Conservation (phyloP, 352 stramenopile species). For the Pythium sukuiense region DNA sequence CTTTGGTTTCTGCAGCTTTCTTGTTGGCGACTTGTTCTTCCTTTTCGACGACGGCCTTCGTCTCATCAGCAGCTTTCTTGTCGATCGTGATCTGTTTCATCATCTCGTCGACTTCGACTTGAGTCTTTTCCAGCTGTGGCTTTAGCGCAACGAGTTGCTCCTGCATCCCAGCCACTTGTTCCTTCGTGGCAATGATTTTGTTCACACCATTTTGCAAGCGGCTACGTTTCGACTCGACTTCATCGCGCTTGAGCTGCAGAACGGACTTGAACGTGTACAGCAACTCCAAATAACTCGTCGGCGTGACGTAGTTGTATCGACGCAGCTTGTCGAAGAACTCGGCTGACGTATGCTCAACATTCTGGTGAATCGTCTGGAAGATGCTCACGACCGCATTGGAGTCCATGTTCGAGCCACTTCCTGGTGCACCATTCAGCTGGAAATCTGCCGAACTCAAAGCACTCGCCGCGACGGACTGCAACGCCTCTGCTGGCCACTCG, state of each 20-base stretch:
- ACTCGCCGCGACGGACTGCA: conserved; percentile 79
- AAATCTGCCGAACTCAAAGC: conserved; percentile 65
- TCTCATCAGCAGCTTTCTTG: conserved; percentile 91
- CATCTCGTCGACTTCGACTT: conserved; percentile 92
- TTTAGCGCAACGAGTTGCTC: conserved; percentile 91
- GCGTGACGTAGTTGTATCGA: conserved; percentile 94
- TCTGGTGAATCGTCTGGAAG: conserved; percentile 90
- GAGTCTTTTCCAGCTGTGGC: conserved; percentile 89
- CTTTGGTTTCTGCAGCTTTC: conserved; percentile 92
- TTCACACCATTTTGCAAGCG: conserved; percentile 90
- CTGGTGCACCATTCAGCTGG: conserved; percentile 39
- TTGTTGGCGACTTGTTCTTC: conserved; percentile 91
- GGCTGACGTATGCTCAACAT: conserved; percentile 75
- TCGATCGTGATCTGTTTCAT: conserved; percentile 94
- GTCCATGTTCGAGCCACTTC: conserved; percentile 38
- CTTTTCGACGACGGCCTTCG: conserved; percentile 88
- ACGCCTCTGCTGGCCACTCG: conserved; percentile 81
- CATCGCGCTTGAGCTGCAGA: conserved; percentile 85
- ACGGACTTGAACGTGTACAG: conserved; percentile 92
- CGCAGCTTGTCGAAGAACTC: conserved; percentile 88
- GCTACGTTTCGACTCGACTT: conserved; percentile 85
- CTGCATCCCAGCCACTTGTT: conserved; percentile 91
- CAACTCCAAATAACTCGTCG: conserved; percentile 93
- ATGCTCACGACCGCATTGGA: conserved; percentile 61
- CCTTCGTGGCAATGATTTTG: conserved; percentile 92